Evolutionary conservation across 106 monocot genomes (phyloP), one percentile per base, ranked within the genome.

Genomic region (Alisma plantagoaquatica): DNA sequence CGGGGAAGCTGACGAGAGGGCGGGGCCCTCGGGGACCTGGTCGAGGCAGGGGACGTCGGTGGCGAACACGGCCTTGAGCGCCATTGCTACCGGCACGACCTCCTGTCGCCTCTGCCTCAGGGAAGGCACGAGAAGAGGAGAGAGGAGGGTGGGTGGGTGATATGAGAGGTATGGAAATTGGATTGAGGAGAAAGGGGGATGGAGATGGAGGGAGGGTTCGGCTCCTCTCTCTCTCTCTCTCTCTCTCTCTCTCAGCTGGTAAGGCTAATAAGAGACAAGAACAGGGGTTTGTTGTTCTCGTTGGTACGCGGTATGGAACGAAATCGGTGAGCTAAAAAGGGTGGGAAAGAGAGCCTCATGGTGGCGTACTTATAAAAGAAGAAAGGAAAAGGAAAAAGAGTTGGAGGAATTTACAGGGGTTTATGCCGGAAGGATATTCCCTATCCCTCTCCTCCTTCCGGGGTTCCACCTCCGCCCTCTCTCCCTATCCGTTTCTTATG

Each of bases 1-100:
- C 41, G 45, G 73, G 7, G 46, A 66, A 45, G 33, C 33, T n/a
- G n/a, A 27, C 26, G 61, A 17, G 23, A 69, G 27, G 33, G 59
- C 12, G 14, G 65, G 58, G 43, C 43, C 31, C 25, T 75, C 66
- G 3, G 70, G 64, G 29, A 72, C 54, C 25, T 60, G 64, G 56
- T 71, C 75, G 52, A 76, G 65, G 16, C 20, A 49, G 49, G 70
- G 76, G 41, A 77, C 66, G 50, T 77, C 71, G 56, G 77, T 55
- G 48, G 67, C 66, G 66, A 62, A 61, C 8, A 62, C 71, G 46
- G 71, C 71, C 51, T 77, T 72, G n/a, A 72, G 48, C 35, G 71
- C 71, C 71, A 72, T 72, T 18, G 51, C 23, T 20, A 42, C 2
- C 1, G 1, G 25, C 11, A 33, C 10, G n/a, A n/a, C n/a, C n/a